These are phyloP conservation scores for Colletotrichum sp. DNA, from an alignment of 2,329 filamentous ascomycete genomes.

Conservation along the genomic window DNA sequence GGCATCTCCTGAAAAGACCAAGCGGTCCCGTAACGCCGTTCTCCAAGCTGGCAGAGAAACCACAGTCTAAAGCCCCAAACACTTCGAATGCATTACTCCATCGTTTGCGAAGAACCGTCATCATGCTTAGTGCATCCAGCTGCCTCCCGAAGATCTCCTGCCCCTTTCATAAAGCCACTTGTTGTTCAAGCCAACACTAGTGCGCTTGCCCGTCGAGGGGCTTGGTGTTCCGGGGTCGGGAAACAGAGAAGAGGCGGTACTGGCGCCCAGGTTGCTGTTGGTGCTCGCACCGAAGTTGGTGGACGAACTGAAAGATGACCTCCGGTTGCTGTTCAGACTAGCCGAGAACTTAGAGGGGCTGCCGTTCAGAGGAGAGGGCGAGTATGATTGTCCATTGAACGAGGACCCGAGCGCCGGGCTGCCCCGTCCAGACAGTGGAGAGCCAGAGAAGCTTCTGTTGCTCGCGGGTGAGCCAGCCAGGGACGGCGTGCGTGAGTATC, in stretches of 20 bases:
- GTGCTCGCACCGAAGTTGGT: constrained; percentile 55
- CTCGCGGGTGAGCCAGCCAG: constrained; percentile 66
- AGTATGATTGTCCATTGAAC: constrained; percentile 52
- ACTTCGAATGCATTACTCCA: not conserved
- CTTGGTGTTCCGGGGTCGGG: constrained; percentile 73
- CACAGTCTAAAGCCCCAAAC: not conserved
- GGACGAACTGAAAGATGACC: constrained; percentile 66
- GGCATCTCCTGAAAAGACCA: not conserved
- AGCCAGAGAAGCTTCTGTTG: constrained; percentile 60
- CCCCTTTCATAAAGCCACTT: constrained; percentile 95
- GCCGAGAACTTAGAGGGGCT: constrained; percentile 69
- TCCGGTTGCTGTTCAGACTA: constrained; percentile 53
- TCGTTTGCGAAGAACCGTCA: not conserved
- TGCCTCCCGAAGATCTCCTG: constrained; percentile 51
- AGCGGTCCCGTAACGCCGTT: not conserved
- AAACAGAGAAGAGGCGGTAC: constrained; percentile 47
- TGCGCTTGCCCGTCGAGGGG: constrained; percentile 68
- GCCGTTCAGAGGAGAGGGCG: constrained; percentile 39
- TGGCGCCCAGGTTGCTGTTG: constrained; percentile 41
- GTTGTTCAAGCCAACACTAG: constrained; percentile 82
- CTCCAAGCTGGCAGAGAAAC: not conserved
- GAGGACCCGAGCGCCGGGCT: constrained; percentile 47
- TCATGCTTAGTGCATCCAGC: constrained; percentile 12
- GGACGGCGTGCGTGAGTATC: constrained; percentile 80
- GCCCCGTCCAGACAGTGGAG: constrained; percentile 62